phyloP scores from a whole-genome alignment of 2,329 filamentous ascomycete species.

The Neofusicoccum umdonicola region DNA sequence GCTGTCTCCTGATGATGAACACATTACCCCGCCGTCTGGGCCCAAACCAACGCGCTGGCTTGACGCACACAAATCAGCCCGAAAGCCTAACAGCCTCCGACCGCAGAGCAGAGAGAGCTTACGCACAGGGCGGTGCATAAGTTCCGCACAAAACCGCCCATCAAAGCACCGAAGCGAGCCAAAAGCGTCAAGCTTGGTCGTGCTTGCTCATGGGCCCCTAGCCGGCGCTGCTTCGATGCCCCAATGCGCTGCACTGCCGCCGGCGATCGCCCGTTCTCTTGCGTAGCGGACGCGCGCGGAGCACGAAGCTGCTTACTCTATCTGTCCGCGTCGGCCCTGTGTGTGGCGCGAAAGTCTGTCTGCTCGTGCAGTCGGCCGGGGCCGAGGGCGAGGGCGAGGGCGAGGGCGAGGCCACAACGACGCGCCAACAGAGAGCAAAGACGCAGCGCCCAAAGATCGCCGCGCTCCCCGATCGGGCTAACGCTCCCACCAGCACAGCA shows the following conservation, averaged over 20 bases:
- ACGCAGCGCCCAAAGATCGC: background rate
- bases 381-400: background rate
- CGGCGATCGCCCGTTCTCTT: background rate
- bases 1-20: constrained; percentile 16
- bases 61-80: background rate
- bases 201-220: background rate
- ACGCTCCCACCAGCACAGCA: background rate
- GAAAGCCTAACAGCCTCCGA: background rate
- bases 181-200: background rate
- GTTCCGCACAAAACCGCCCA: background rate
- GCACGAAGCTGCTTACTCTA: background rate
- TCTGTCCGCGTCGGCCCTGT: too few species aligned
- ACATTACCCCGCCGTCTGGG: constrained; percentile 16
- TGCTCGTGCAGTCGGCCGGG: background rate
- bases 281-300: background rate
- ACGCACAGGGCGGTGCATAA: background rate
- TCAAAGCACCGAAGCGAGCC: background rate
- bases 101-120: background rate
- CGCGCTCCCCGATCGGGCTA: constrained; percentile 1
- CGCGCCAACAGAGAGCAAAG: background rate
- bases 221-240: background rate
- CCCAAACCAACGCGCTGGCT: background rate
- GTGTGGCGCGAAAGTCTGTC: too few species aligned
- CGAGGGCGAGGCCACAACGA: too few species aligned
- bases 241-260: background rate